Evolutionary conservation across 2,329 filamentous ascomycete genomes (phyloP).

Genomic region (Didymella lethalis): DNA sequence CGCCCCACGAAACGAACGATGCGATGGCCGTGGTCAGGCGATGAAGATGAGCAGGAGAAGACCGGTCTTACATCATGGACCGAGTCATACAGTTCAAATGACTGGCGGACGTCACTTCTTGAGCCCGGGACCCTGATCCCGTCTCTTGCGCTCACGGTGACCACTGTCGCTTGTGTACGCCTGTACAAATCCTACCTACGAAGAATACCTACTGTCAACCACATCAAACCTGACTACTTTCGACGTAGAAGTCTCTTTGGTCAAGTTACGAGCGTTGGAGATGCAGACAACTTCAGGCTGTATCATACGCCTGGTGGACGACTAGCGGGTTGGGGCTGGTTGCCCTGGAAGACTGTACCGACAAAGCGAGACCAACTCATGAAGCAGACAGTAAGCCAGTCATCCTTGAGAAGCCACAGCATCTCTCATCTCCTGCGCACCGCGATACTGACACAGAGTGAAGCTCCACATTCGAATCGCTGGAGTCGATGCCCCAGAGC

Average conservation of each 20-base stretch:
- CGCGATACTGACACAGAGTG: conserved; percentile 25
- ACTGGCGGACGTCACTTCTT: conserved; percentile 64
- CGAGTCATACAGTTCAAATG: conserved; percentile 45
- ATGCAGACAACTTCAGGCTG: conserved; percentile 94
- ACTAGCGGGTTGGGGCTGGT: conserved; percentile 90
- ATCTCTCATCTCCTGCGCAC: not conserved
- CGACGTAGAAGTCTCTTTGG: conserved; percentile 80
- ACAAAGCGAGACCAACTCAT: conserved; percentile 72
- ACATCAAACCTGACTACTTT: conserved; percentile 79
- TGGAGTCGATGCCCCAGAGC: conserved; percentile 91
- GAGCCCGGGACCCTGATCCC: conserved; percentile 64
- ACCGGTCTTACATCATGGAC: conserved; percentile 54
- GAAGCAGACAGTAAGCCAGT: conserved; percentile 72
- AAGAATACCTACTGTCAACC: conserved; percentile 78
- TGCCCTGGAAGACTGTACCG: conserved; percentile 75
- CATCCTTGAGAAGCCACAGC: not conserved
- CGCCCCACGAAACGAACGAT: conserved; percentile 45
- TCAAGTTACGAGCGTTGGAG: conserved; percentile 89
- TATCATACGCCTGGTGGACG: conserved; percentile 95
- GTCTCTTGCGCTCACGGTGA: conserved; percentile 63
- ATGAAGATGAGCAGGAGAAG: conserved; percentile 42
- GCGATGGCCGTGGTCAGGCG: conserved; percentile 53
- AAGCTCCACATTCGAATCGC: conserved; percentile 90
- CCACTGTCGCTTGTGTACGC: conserved; percentile 62
- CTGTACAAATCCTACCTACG: conserved; percentile 78